phyloP scores from a whole-genome alignment of 768 basidiomycete species.

The Leccinellum rugosiceps region DNA sequence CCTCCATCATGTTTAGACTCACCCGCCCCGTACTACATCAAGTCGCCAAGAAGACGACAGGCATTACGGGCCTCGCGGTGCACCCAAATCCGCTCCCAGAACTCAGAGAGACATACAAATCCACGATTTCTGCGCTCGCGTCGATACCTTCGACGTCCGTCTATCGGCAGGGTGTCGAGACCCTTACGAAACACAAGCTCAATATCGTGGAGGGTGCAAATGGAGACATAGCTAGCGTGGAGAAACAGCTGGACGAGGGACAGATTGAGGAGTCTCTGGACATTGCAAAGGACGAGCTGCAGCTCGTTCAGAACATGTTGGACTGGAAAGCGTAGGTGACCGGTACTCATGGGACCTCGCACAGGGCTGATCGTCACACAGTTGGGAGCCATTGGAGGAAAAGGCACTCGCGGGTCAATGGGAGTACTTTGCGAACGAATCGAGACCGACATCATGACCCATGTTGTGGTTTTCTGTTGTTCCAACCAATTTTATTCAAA shows the following conservation, averaged over 20 bases:
- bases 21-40: constrained; percentile 69
- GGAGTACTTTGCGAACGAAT: constrained; percentile 69
- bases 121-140: constrained; percentile 67
- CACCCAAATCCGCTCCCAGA: constrained; percentile 83
- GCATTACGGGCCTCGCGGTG: constrained; percentile 78
- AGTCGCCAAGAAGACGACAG: constrained; percentile 73
- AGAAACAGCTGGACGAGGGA: constrained; percentile 76
- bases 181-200: constrained; percentile 78
- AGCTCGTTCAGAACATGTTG: constrained; percentile 75
- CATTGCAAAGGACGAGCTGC: constrained; percentile 80
- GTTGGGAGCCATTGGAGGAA: constrained; percentile 89
- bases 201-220: constrained; percentile 65
- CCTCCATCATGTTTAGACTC: constrained; percentile 64
- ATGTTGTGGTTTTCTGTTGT: not conserved
- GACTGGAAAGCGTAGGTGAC: constrained; percentile 92
- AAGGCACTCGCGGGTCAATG: constrained; percentile 82
- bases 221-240: constrained; percentile 62
- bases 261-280: constrained; percentile 84
- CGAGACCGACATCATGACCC: constrained; percentile 38
- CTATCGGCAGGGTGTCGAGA: constrained; percentile 87
- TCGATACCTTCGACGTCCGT: constrained; percentile 78
- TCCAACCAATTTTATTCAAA: not conserved
- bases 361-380: constrained; percentile 28
- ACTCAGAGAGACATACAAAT: constrained; percentile 69
- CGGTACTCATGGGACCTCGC: not conserved